phyloP scores from a whole-genome alignment of 2,329 filamentous ascomycete species.

The Chaetomiaceae sp. region DNA sequence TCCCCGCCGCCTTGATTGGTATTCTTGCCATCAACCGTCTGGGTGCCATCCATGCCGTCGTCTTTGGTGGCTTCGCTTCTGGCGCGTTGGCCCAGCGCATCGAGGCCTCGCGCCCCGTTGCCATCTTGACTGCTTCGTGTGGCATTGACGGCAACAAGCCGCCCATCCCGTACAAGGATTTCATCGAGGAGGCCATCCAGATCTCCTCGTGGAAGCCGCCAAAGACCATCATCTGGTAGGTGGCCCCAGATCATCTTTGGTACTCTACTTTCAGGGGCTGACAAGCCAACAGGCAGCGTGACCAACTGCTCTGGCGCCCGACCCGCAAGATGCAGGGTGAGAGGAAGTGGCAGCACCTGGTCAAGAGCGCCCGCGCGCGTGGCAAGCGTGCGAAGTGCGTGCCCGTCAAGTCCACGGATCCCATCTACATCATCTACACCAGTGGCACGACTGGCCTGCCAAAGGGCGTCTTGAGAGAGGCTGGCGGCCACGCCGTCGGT shows the following conservation, averaged over 20 bases:
- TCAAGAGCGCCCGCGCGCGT: slow-evolving; percentile 63
- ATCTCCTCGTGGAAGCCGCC: slow-evolving; percentile 66
- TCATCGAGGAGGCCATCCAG: slow-evolving; percentile 68
- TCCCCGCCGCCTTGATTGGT: slow-evolving; percentile 80
- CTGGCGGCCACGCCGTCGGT: slow-evolving; percentile 82
- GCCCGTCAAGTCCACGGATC: slow-evolving; percentile 70
- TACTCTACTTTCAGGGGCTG: neutral
- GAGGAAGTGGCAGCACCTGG: slow-evolving; percentile 72
- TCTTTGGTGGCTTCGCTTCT: slow-evolving; percentile 88
- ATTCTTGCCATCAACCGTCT: slow-evolving; percentile 77
- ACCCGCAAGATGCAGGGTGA: slow-evolving; percentile 64
- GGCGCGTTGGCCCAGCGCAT: slow-evolving; percentile 81
- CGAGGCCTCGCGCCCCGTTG: slow-evolving; percentile 70
- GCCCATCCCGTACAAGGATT: slow-evolving; percentile 68
- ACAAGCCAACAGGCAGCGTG: slow-evolving; percentile 52
- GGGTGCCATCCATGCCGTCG: slow-evolving; percentile 84
- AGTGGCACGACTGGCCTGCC: slow-evolving; percentile 77
- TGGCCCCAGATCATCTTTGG: neutral
- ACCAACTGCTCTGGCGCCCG: slow-evolving; percentile 68
- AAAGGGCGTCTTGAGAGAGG: slow-evolving; percentile 78
- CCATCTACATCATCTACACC: slow-evolving; percentile 88
- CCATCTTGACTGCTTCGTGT: slow-evolving; percentile 83
- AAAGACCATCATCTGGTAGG: slow-evolving; percentile 67
- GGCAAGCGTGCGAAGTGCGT: slow-evolving; percentile 69
- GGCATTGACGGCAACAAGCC: slow-evolving; percentile 85